Percentiles rank a stretch among this genome's conserved stretches.
Evolutionary conservation across 1,284 basidiomycete genomes (phyloP).

Genomic region (Garcileccinum viscosum): DNA sequence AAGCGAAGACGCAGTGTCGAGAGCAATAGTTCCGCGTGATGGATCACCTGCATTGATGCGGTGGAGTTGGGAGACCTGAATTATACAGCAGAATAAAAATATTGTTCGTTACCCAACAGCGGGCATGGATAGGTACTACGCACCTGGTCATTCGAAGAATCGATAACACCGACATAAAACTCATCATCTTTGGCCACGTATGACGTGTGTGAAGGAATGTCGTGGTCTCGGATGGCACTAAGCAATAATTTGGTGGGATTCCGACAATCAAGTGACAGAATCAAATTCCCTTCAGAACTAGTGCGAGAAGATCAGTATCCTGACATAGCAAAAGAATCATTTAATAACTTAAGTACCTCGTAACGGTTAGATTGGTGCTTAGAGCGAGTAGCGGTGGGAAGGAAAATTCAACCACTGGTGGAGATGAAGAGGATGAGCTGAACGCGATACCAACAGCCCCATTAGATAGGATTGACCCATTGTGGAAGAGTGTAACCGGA

Average conservation of each 20-base stretch:
- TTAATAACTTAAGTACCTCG: slow-evolving; percentile 59
- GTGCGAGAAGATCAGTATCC: not conserved
- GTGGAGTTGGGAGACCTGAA: slow-evolving; percentile 54
- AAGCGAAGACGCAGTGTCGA: slow-evolving; percentile 70
- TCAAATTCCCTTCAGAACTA: slow-evolving; percentile 82
- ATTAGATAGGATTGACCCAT: slow-evolving; percentile 59
- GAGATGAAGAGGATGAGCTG: slow-evolving; percentile 30
- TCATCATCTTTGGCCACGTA: slow-evolving; percentile 62
- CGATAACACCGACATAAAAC: slow-evolving; percentile 66
- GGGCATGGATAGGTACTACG: not conserved
- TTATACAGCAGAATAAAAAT: not conserved
- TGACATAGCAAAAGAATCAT: slow-evolving; percentile 17
- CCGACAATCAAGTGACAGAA: slow-evolving; percentile 63
- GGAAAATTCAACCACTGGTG: slow-evolving; percentile 41
- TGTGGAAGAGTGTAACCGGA: slow-evolving; percentile 77
- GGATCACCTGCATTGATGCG: slow-evolving; percentile 82
- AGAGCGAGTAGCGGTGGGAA: slow-evolving; percentile 65
- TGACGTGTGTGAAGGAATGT: slow-evolving; percentile 33
- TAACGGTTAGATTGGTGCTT: slow-evolving; percentile 59
- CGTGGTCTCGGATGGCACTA: slow-evolving; percentile 54
- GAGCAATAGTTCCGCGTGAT: slow-evolving; percentile 73
- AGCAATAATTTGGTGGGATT: slow-evolving; percentile 81
- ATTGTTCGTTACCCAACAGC: not conserved
- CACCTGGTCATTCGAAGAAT: slow-evolving; percentile 26
- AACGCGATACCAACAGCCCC: slow-evolving; percentile 82